These are phyloP conservation scores for Tagetes patula DNA, from an alignment of 129 eudicot genomes.

Conservation along the genomic window DNA sequence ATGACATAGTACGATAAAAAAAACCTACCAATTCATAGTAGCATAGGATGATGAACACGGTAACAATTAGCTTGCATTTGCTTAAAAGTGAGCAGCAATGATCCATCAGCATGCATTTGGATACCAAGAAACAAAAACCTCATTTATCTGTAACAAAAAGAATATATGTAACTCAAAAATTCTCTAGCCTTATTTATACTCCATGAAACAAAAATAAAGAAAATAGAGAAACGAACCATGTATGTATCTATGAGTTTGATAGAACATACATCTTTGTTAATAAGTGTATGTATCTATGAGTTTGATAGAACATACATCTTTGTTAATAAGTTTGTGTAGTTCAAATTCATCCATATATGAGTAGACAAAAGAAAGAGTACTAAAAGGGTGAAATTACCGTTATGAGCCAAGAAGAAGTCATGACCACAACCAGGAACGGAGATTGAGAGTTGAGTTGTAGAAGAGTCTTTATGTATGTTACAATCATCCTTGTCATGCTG, in stretches of 20 bases:
- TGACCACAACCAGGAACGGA: constrained; percentile 61
- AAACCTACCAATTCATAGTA: constrained; percentile 7
- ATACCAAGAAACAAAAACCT: constrained; percentile 1
- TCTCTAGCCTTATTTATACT: background rate
- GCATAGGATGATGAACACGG: constrained; percentile 1
- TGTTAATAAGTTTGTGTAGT: background rate
- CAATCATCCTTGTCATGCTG: constrained; percentile 43
- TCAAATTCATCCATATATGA: background rate
- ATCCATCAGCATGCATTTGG: background rate
- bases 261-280: background rate
- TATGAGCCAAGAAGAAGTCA: constrained; percentile 67
- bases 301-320: background rate
- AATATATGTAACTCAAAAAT: background rate
- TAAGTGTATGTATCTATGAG: too few species aligned
- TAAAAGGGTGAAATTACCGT: constrained; percentile 40
- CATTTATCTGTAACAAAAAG: constrained; percentile 30
- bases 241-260: too few species aligned
- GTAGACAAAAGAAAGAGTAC: background rate
- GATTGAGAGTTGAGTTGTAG: constrained; percentile 78
- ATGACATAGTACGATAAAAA: background rate
- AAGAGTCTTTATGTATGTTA: constrained; percentile 34
- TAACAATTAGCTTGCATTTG: background rate
- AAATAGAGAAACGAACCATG: background rate
- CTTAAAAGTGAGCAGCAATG: background rate
- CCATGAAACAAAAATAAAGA: background rate